Base-by-base conservation (phyloP, 2,329 filamentous ascomycete genomes). In the Byssoonygena ceratinophila region DNA sequence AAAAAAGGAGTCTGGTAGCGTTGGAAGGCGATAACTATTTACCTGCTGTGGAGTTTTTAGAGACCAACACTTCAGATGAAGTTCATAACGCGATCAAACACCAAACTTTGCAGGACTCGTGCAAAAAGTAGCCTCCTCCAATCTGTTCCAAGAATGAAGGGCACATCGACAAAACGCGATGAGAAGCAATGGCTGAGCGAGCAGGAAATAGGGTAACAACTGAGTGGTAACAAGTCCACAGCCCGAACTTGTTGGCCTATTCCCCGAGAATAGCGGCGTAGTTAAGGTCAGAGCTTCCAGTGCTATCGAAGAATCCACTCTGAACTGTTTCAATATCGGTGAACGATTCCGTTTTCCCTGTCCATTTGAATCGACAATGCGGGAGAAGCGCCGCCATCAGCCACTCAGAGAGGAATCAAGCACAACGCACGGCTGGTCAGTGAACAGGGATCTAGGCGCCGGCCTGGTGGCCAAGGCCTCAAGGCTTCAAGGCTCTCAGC, bases 361-460 rank as follows among this genome's bases (percentile, higher is more conserved):
- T n/a, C n/a, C 27, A 41, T 34, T 22, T 22, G 11, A 27, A 14
- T 29, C 23, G 34, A 7, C 14, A 25, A 49, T 40, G 46, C 25
- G 23, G 34, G 46, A 41, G 45, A 37, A 31, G 27, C 47, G 37
- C 37, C 27, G 47, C 3, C 36, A 22, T 43, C 36, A 34, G 20
- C 47, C 47, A 50, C 20, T 50, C 47, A 50, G 11, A 41, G 16
- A 20, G n/a, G 39, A 2, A 12, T 7, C 47, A 11, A 23, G 37
- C 34, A 14, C 16, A 3, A 39, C 11, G 46, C 20, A 29, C 47
- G 20, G 44, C n/a, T 48, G 18, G 37, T 20, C 31, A 31, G n/a
- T n/a, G 41, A 27, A 29, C 40, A 45, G 40, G 49, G 40, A 31
- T 45, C 41, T 46, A 52, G 49, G 49, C 49, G 49, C 49, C 49